Conservation (phyloP, 1,284 basidiomycete species). For the Cutaneotrichosporon daszewskae region DNA sequence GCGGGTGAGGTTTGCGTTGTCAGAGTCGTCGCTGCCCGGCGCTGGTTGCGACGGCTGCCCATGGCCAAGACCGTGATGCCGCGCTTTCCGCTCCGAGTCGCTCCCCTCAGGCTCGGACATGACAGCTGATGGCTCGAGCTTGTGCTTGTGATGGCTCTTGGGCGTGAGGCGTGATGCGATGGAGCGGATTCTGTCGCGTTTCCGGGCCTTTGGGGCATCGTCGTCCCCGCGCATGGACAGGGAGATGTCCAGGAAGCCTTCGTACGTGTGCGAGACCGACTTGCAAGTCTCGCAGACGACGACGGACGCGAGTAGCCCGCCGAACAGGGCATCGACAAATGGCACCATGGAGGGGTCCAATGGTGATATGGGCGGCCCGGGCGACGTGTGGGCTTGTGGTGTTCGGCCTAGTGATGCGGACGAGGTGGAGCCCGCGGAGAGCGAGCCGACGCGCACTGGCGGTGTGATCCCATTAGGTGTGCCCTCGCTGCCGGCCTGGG, state of each 20-base stretch:
- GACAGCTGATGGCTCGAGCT: conserved; percentile 7
- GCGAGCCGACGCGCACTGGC: no score
- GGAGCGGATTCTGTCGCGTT: conserved; percentile 63
- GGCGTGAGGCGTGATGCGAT: conserved; percentile 38
- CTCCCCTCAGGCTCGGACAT: conserved; percentile 38
- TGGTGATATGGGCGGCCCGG: neutral
- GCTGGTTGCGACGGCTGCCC: neutral
- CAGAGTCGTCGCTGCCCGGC: conserved; percentile 1
- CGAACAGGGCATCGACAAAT: conserved; percentile 82
- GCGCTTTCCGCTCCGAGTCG: conserved; percentile 24
- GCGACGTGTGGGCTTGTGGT: no score
- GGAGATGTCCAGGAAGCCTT: conserved; percentile 89
- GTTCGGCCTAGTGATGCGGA: no score
- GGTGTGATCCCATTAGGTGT: no score
- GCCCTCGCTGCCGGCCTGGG: neutral
- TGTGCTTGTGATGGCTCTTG: conserved; percentile 55
- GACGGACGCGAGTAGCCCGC: conserved; percentile 77
- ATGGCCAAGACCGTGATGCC: neutral
- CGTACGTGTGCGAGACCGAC: conserved; percentile 73
- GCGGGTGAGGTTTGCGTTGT: neutral
- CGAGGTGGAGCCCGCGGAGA: no score
- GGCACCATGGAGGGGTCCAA: conserved; percentile 53
- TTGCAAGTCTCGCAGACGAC: conserved; percentile 92
- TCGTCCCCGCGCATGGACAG: conserved; percentile 63
- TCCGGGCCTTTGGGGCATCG: neutral